These are phyloP conservation scores for Salix exigua DNA, from an alignment of 345 rosid genomes.

Conservation along the genomic window DNA sequence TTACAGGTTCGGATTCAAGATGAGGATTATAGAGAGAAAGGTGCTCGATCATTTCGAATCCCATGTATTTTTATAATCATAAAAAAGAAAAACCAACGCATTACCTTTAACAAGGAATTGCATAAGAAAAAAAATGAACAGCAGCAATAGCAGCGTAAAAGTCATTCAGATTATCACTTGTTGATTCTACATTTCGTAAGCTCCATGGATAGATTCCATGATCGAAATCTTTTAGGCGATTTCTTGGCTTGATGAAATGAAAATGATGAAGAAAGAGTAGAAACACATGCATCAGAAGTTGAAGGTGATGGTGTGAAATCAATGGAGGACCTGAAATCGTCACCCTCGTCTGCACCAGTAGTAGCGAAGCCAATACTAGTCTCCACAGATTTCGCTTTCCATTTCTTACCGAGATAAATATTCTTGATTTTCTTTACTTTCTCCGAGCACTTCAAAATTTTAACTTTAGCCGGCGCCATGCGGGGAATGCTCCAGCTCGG, in stretches of 20 bases:
- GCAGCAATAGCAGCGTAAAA: not conserved
- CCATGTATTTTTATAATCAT: too few relatives aligned
- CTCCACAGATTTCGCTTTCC: not conserved
- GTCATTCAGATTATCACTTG: not conserved
- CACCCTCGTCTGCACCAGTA: not conserved
- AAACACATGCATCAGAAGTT: not conserved
- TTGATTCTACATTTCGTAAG: not conserved
- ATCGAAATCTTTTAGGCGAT: not conserved
- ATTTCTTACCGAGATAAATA: not conserved
- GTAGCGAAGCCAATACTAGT: not conserved
- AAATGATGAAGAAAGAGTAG: not conserved
- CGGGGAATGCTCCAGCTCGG: not conserved
- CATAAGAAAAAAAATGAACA: not conserved
- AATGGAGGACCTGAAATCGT: not conserved
- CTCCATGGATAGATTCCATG: not conserved
- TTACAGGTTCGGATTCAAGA: too few relatives aligned
- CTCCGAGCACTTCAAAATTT: not conserved
- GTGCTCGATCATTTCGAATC: too few relatives aligned
- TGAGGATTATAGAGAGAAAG: too few relatives aligned
- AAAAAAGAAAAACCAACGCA: too few relatives aligned
- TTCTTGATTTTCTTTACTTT: not conserved
- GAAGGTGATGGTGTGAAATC: not conserved
- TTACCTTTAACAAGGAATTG: not conserved
- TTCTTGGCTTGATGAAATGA: not conserved
- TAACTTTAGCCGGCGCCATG: not conserved